Conservation (phyloP, 2,329 filamentous ascomycete genomes). For the Monilinia vaccinii-corymbosi region DNA sequence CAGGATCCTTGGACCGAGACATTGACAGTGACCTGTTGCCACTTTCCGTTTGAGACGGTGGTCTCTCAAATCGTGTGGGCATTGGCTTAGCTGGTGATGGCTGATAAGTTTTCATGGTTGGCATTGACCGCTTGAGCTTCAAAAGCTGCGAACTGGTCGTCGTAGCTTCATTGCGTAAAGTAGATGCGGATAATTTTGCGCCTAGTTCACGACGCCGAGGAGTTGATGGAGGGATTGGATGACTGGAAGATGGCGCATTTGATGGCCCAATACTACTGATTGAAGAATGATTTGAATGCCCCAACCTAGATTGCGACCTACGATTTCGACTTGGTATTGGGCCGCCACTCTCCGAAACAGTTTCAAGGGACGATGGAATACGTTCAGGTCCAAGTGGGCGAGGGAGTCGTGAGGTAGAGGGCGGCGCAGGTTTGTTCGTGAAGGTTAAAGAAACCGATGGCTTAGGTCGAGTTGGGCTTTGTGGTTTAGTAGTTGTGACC, state of each 20-base stretch:
- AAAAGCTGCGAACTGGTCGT: conserved; percentile 57
- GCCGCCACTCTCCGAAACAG: conserved; percentile 82
- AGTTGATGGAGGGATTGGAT: conserved; percentile 46
- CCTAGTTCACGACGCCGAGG: conserved; percentile 53
- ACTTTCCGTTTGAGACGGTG: conserved; percentile 47
- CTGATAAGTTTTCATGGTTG: conserved; percentile 43
- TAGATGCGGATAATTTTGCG: conserved; percentile 44
- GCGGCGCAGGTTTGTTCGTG: conserved; percentile 60
- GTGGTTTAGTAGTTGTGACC: conserved; percentile 61
- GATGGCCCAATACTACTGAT: conserved; percentile 54
- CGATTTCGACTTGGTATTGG: conserved; percentile 52
- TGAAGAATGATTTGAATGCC: conserved; percentile 62
- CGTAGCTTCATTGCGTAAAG: conserved; percentile 49
- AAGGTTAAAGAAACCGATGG: conserved; percentile 84
- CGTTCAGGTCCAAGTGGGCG: conserved; percentile 65
- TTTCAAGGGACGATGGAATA: conserved; percentile 71
- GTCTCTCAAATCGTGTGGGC: conserved; percentile 43
- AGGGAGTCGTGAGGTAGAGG: conserved; percentile 61
- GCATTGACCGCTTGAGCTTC: conserved; percentile 56
- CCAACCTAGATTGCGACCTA: conserved; percentile 57
- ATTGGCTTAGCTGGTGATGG: conserved; percentile 44
- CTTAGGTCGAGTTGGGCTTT: conserved; percentile 62
- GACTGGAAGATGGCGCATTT: conserved; percentile 46
- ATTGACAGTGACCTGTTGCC: conserved; percentile 39
- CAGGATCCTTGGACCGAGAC: conserved; percentile 61